These are phyloP conservation scores for Acacia acuminata DNA, from an alignment of 306 rosid species.

Conservation along the genomic window DNA sequence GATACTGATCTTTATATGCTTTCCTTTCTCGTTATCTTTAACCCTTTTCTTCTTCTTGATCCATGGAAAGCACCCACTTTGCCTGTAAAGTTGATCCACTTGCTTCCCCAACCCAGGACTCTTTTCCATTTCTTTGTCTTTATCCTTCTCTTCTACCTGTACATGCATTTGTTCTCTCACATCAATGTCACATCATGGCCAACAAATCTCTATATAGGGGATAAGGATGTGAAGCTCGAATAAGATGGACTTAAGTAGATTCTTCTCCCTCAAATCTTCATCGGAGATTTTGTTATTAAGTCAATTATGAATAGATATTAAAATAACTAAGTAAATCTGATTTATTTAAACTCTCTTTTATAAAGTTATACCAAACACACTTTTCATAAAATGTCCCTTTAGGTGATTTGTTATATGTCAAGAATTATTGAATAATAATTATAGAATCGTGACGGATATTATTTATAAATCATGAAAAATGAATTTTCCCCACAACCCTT, in stretches of 20 bases:
- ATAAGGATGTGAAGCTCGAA: not conserved
- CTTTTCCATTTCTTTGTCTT: conserved; percentile 47
- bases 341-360: not conserved
- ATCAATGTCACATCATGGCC: conserved; percentile 30
- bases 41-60: conserved; percentile 58
- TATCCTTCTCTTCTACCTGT: conserved; percentile 70
- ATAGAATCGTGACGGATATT: not conserved
- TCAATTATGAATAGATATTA: not conserved
- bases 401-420: not conserved
- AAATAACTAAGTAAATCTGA: not conserved
- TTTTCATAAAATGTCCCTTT: not conserved
- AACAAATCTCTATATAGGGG: not conserved
- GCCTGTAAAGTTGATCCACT: conserved; percentile 26
- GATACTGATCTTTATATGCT: conserved; percentile 46
- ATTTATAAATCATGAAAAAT: not conserved
- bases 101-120: conserved; percentile 30
- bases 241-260: not conserved
- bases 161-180: conserved; percentile 31
- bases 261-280: not conserved
- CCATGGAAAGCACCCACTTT: conserved; percentile 87
- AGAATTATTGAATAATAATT: not conserved
- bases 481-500: not conserved
- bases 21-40: conserved; percentile 64
- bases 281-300: not conserved
- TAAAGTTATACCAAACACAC: not conserved